A percentile compares a stretch with the other conserved stretches of the same genome.
phyloP scores from a whole-genome alignment of 139 green algal genomes.

The Micromonas pusilla region DNA sequence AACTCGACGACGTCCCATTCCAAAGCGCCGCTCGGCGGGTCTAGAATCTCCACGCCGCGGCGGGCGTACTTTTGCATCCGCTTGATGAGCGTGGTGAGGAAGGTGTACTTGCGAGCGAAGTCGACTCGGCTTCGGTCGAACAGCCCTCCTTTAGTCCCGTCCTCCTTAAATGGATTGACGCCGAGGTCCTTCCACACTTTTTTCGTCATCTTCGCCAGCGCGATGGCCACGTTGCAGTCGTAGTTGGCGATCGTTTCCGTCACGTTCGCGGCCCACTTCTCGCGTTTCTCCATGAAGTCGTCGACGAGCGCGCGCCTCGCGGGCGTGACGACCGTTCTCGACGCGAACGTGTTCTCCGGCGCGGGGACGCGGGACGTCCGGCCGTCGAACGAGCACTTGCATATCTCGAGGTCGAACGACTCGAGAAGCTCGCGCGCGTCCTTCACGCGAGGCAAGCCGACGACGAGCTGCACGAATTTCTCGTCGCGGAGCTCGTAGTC shows the following conservation, averaged over 20 bases:
- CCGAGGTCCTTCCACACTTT: background rate
- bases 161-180: background rate
- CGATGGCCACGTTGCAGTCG: background rate
- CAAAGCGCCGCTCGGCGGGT: too few relatives aligned
- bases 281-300: background rate
- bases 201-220: background rate
- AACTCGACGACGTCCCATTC: too few relatives aligned
- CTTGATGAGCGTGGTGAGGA: background rate
- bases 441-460: background rate
- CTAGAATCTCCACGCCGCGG: background rate
- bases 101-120: background rate
- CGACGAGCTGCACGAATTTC: constrained; percentile 9
- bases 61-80: background rate
- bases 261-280: background rate
- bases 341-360: background rate
- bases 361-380: background rate
- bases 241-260: too few relatives aligned
- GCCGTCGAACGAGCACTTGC: constrained; percentile 8
- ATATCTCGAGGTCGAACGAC: constrained; percentile 13
- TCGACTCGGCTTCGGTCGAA: background rate
- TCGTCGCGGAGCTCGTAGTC: background rate
- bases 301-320: background rate
- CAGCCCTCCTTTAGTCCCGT: background rate
- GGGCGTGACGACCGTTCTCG: background rate
- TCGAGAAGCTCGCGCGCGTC: background rate